These are phyloP conservation scores for Hevea brasiliensis DNA, from an alignment of 345 rosid genomes.

Conservation along the genomic window DNA sequence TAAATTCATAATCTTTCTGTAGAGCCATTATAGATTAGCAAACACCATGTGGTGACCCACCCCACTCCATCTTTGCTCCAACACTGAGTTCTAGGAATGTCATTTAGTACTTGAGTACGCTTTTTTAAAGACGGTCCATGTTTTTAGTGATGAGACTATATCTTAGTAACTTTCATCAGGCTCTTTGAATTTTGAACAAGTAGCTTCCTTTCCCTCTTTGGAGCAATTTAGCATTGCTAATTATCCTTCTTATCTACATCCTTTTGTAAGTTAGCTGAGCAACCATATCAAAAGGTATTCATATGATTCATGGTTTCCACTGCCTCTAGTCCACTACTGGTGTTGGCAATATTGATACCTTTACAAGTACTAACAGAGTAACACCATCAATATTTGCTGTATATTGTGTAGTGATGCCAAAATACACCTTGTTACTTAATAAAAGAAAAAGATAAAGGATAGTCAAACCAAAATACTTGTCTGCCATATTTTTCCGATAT, in stretches of 20 bases:
- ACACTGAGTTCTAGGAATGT: conserved; percentile 5
- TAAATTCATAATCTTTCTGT: conserved; percentile 13
- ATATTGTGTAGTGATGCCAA: background rate
- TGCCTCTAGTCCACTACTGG: background rate
- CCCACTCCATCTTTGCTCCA: conserved; percentile 13
- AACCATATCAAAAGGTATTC: background rate
- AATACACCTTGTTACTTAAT: background rate
- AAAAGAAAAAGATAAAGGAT: background rate
- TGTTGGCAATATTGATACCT: background rate
- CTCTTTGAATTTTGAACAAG: conserved; percentile 4
- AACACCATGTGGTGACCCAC: conserved; percentile 7
- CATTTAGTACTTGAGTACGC: conserved; percentile 6
- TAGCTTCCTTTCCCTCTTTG: background rate
- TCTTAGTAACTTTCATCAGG: conserved; percentile 7
- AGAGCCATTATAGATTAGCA: conserved; percentile 4
- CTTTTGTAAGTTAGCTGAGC: background rate
- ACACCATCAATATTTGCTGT: background rate
- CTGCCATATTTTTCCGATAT: background rate
- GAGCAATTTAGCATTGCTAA: background rate
- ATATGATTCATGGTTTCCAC: background rate
- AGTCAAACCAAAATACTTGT: background rate
- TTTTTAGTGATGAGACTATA: conserved; percentile 2
- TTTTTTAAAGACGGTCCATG: background rate
- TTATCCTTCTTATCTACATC: conserved; percentile 5
- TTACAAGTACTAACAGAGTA: background rate